Evolutionary conservation across 2,329 filamentous ascomycete species (phyloP).

Genomic region (Penicillium sp.): DNA sequence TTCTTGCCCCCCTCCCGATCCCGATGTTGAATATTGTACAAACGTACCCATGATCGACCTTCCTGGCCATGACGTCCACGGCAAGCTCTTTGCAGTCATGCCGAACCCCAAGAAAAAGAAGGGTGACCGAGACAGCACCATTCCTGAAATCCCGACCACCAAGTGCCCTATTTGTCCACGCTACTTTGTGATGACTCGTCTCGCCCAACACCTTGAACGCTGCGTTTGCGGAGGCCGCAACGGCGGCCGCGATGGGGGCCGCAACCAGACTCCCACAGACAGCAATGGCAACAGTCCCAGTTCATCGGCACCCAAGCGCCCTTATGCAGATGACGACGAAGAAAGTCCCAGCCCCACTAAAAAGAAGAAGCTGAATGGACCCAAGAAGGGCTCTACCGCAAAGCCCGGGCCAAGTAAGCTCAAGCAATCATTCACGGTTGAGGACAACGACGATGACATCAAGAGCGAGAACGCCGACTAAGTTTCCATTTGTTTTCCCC

Average conservation of each 20-base stretch:
- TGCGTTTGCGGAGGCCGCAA: slow-evolving; percentile 58
- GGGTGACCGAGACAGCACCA: slow-evolving; percentile 23
- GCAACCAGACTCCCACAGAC: slow-evolving; percentile 47
- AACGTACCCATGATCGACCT: slow-evolving; percentile 57
- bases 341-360: slow-evolving; percentile 46
- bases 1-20: slow-evolving; percentile 48
- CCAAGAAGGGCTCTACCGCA: slow-evolving; percentile 37
- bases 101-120: slow-evolving; percentile 50
- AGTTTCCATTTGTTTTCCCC: slow-evolving; percentile 15
- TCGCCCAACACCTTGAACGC: slow-evolving; percentile 61
- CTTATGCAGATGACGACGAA: slow-evolving; percentile 42
- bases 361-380: slow-evolving; percentile 48
- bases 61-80: slow-evolving; percentile 62
- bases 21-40: slow-evolving; percentile 57
- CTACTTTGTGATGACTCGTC: slow-evolving; percentile 59
- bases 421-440: slow-evolving; percentile 42
- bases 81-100: slow-evolving; percentile 47
- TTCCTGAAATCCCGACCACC: slow-evolving; percentile 39
- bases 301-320: slow-evolving; percentile 36
- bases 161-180: slow-evolving; percentile 61
- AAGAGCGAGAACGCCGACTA: slow-evolving; percentile 38
- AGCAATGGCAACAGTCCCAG: slow-evolving; percentile 41
- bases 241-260: slow-evolving; percentile 42
- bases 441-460: slow-evolving; percentile 34
- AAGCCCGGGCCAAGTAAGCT: slow-evolving; percentile 44